Base-by-base conservation (phyloP, 257 asterid genomes). In the Solanum sitiens region DNA sequence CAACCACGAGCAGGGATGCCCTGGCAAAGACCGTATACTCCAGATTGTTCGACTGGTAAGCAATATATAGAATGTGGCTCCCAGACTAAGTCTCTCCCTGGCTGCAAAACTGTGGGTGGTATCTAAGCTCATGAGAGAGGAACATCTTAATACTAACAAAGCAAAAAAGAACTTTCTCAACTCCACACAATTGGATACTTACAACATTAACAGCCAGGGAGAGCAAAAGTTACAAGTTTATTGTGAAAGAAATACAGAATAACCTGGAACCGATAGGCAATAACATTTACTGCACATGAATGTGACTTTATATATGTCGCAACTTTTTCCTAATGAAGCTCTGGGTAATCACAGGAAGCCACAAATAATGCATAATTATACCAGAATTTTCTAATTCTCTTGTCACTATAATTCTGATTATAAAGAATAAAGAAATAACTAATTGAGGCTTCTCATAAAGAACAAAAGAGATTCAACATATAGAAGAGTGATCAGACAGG, bases 21-120 rank as follows among this genome's bases (percentile, higher is more conserved):
- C 93, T 97, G 87, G 99, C 99, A 84, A 97, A 97, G 90, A 95
- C 98, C 23, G 87, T 95, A 40, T 97, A 97, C 89, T 97, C 99
- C 85, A 96, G 99, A 93, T 93, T 96, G 87, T 96, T 96, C 86
- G 98, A 96, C 89, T 96, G 99, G 99, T 96, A 86, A 86, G 90
- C 88, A 73, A 63, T 86, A 68, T 67, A 37, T 85, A 67, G 42
- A 61, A 65, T 85, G 82, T 68, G 45, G 25, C n/a, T 35, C 87
- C 85, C 67, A 45, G 20, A 79, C 40, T 27, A 27, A 80, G 27
- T n/a, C 30, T 47, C 68, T 32, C 45, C 86, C 70, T 47, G 20
- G 86, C 86, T 82, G 86, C 70, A 82, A 80, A 53, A 79, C 70
- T 30, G 45, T 82, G 37, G 61, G 37, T 76, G 61, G 35, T 42